These are phyloP conservation scores for Sordariomycetes sp. DNA, from an alignment of 2,329 filamentous ascomycete species.

Conservation along the genomic window DNA sequence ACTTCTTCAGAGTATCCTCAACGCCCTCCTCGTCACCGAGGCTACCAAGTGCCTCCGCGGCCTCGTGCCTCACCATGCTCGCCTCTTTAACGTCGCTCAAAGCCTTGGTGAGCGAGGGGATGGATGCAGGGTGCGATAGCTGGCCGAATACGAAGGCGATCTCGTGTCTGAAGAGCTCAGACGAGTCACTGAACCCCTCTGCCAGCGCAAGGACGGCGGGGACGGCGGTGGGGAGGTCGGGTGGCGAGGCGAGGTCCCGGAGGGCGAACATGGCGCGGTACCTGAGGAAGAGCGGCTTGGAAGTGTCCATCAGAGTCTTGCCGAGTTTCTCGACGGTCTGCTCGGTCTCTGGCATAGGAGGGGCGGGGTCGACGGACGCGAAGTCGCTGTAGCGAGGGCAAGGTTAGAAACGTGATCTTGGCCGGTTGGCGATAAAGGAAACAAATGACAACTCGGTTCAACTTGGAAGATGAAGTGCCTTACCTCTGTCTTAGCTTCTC, in stretches of 20 bases:
- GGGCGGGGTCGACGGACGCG: slow-evolving; percentile 88
- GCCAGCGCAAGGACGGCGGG: slow-evolving; percentile 82
- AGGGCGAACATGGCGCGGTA: slow-evolving; percentile 98
- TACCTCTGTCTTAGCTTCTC: slow-evolving; percentile 80
- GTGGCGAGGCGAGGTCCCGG: slow-evolving; percentile 86
- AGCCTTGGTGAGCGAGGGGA: slow-evolving; percentile 72
- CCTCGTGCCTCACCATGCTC: slow-evolving; percentile 96
- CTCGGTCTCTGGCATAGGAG: slow-evolving; percentile 65
- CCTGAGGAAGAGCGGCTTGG: slow-evolving; percentile 73
- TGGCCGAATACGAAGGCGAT: slow-evolving; percentile 98
- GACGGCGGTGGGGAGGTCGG: slow-evolving; percentile 78
- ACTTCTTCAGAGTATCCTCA: slow-evolving; percentile 71
- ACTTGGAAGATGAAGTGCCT: slow-evolving; percentile 10
- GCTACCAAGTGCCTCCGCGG: slow-evolving; percentile 89
- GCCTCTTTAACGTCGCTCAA: slow-evolving; percentile 72
- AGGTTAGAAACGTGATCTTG: neutral
- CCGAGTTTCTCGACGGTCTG: slow-evolving; percentile 66
- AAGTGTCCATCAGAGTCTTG: slow-evolving; percentile 66
- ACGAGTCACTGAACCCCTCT: slow-evolving; percentile 73
- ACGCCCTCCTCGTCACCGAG: slow-evolving; percentile 90
- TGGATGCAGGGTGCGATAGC: slow-evolving; percentile 90
- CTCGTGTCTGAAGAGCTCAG: slow-evolving; percentile 92
- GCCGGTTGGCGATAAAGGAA: neutral
- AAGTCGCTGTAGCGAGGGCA: slow-evolving; percentile 59
- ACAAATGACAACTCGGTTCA: neutral